These are phyloP conservation scores for Xylaria longipes DNA, from an alignment of 495 filamentous ascomycete genomes.

Conservation along the genomic window DNA sequence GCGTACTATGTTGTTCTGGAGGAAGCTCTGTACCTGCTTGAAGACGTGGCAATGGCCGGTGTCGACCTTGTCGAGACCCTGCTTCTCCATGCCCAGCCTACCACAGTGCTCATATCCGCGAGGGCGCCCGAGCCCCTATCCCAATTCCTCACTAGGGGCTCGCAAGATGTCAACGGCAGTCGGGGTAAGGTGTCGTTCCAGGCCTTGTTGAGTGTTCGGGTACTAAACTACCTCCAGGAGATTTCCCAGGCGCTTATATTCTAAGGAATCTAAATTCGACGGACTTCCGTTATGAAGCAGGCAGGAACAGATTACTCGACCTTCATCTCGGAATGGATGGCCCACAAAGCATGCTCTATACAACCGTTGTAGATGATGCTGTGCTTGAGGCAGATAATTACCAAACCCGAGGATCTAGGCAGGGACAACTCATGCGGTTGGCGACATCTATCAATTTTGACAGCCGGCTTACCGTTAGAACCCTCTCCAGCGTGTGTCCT, in stretches of 20 bases:
- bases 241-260: slow-evolving; percentile 63
- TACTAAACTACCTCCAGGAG: slow-evolving; percentile 37
- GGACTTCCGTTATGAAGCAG: slow-evolving; percentile 79
- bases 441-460: slow-evolving; percentile 79
- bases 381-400: slow-evolving; percentile 54
- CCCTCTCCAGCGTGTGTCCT: not conserved
- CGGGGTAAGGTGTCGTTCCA: slow-evolving; percentile 33
- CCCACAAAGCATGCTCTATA: slow-evolving; percentile 61
- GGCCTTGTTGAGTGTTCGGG: not conserved
- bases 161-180: slow-evolving; percentile 46
- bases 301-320: slow-evolving; percentile 69
- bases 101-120: slow-evolving; percentile 75
- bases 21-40: slow-evolving; percentile 77
- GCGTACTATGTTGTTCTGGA: slow-evolving; percentile 82
- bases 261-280: slow-evolving; percentile 73
- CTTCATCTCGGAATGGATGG: slow-evolving; percentile 57
- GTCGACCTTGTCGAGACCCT: slow-evolving; percentile 77
- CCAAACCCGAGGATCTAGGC: slow-evolving; percentile 45
- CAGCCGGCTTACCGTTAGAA: slow-evolving; percentile 57
- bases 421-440: slow-evolving; percentile 73
- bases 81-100: slow-evolving; percentile 79
- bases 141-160: slow-evolving; percentile 50
- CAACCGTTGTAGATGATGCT: slow-evolving; percentile 56
- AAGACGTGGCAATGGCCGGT: slow-evolving; percentile 76
- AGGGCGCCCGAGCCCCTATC: slow-evolving; percentile 68